Percentiles rank a stretch among this genome's conserved stretches.
These are phyloP conservation scores for Herpetomonas muscarum DNA, from an alignment of 208 protist species.

Conservation along the genomic window DNA sequence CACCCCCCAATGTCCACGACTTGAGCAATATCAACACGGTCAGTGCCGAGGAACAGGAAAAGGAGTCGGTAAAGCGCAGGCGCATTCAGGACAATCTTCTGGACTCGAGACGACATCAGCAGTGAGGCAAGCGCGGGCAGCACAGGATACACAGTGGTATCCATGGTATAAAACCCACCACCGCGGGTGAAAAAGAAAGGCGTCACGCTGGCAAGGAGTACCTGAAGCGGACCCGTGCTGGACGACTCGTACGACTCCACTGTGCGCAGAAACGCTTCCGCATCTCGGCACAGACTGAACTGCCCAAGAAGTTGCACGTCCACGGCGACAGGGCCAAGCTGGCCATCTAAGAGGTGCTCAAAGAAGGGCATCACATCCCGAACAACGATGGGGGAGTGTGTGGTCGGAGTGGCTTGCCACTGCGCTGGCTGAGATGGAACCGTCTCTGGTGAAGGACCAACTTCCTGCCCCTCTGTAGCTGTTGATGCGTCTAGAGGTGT, in stretches of 20 bases:
- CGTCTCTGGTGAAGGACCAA: neutral
- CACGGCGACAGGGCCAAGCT: conserved; percentile 52
- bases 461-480: conserved; percentile 2
- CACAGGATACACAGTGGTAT: conserved; percentile 29
- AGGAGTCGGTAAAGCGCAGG: conserved; percentile 54
- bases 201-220: conserved; percentile 22
- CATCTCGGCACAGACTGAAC: conserved; percentile 31
- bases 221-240: conserved; percentile 19
- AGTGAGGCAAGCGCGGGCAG: conserved; percentile 53
- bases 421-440: neutral
- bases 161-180: conserved; percentile 41
- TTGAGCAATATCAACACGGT: conserved; percentile 51
- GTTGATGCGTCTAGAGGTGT: neutral
- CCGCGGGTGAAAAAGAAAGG: conserved; percentile 36
- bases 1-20: conserved; percentile 58
- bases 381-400: conserved; percentile 8
- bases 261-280: conserved; percentile 29
- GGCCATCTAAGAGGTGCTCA: conserved; percentile 34
- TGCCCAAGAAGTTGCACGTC: conserved; percentile 53
- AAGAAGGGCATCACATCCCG: conserved; percentile 45
- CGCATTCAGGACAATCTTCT: conserved; percentile 50
- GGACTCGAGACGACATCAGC: conserved; percentile 29
- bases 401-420: no score
- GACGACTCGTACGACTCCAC: conserved; percentile 29
- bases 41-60: conserved; percentile 71